Evolutionary conservation across 306 rosid species (phyloP).

Genomic region (Dryas drummondii): DNA sequence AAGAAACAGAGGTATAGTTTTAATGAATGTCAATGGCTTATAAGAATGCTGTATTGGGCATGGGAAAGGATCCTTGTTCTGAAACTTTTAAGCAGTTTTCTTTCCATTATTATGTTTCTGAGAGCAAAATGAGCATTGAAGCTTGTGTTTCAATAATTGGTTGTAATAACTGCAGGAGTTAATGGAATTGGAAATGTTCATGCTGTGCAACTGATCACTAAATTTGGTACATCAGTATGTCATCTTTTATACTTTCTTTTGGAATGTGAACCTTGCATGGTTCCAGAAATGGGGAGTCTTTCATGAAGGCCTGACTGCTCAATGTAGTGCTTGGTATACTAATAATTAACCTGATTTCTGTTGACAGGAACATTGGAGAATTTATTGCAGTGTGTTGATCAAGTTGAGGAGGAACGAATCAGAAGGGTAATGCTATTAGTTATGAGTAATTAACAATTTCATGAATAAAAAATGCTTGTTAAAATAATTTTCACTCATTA

Average conservation of each 20-base stretch:
- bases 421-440: slow-evolving; percentile 52
- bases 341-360: slow-evolving; percentile 19
- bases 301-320: not conserved
- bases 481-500: not conserved
- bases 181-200: slow-evolving; percentile 85
- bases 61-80: not conserved
- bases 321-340: not conserved
- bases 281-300: not conserved
- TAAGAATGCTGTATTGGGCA: not conserved
- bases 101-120: slow-evolving; percentile 12
- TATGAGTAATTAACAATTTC: not conserved
- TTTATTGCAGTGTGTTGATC: slow-evolving; percentile 74
- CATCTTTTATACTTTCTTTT: not conserved
- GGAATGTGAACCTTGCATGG: not conserved
- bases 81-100: not conserved
- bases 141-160: slow-evolving; percentile 14
- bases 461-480: not conserved
- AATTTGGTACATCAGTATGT: slow-evolving; percentile 59
- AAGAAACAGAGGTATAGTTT: not conserved
- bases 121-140: not conserved
- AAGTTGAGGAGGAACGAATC: slow-evolving; percentile 76
- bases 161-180: slow-evolving; percentile 63
- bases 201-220: slow-evolving; percentile 78
- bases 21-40: not conserved
- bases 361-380: slow-evolving; percentile 74